These are phyloP conservation scores for Thoreauomyces humboldtii DNA, from an alignment of 192 early-diverging fungal species.

Conservation along the genomic window DNA sequence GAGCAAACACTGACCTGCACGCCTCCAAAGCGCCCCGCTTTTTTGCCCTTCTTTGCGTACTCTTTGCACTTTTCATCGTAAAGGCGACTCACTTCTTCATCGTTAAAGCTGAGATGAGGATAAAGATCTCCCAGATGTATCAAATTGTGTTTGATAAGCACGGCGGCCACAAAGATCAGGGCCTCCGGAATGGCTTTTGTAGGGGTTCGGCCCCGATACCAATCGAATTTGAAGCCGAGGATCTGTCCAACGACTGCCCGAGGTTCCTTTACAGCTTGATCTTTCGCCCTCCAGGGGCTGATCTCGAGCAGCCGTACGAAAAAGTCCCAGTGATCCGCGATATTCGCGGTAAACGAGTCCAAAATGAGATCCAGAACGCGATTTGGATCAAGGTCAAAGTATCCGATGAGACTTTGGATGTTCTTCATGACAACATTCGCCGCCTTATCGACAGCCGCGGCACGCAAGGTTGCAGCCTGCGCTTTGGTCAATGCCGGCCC, in stretches of 20 bases:
- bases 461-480: background rate
- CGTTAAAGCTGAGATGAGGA: constrained; percentile 57
- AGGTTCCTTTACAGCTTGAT: background rate
- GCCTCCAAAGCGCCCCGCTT: constrained; percentile 44
- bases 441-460: constrained; percentile 17
- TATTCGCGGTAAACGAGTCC: constrained; percentile 71
- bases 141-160: constrained; percentile 51
- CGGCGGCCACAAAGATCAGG: constrained; percentile 55
- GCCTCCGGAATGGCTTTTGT: constrained; percentile 36
- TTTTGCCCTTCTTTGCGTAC: constrained; percentile 40
- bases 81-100: constrained; percentile 49
- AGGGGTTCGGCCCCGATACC: constrained; percentile 41
- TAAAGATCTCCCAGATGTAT: constrained; percentile 61
- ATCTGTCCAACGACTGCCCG: constrained; percentile 55
- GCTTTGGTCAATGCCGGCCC: constrained; percentile 6
- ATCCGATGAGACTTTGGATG: constrained; percentile 58
- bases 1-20: constrained; percentile 44
- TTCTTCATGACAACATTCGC: constrained; percentile 38
- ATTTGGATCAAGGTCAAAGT: constrained; percentile 81
- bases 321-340: constrained; percentile 65
- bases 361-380: constrained; percentile 76
- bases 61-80: constrained; percentile 42
- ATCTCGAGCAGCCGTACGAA: constrained; percentile 64
- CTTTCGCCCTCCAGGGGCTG: constrained; percentile 32
- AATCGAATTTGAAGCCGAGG: constrained; percentile 73